These are phyloP conservation scores for Lupinus albus DNA, from an alignment of 306 rosid genomes.

Conservation along the genomic window DNA sequence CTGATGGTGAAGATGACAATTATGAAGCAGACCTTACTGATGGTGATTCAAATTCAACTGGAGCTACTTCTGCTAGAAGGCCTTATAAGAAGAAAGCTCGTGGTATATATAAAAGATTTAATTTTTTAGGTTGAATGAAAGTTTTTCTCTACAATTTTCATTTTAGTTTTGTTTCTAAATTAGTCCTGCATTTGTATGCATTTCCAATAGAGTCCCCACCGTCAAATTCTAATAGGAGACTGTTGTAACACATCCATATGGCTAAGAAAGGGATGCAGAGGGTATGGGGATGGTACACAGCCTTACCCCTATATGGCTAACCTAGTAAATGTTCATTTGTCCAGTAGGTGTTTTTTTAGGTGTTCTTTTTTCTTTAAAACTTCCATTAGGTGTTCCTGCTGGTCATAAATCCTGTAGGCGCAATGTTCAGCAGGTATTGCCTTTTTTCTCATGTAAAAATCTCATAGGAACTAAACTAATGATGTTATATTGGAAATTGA, in stretches of 20 bases:
- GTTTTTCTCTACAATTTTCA: too few relatives aligned
- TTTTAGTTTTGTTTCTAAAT: not conserved
- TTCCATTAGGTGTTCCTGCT: not conserved
- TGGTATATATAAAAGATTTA: conserved; percentile 47
- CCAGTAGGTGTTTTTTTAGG: too few relatives aligned
- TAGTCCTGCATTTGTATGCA: not conserved
- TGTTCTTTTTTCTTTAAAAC: not conserved
- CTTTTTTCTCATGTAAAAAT: not conserved
- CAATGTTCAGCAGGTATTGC: not conserved
- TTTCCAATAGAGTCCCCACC: not conserved
- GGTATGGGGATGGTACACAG: too few relatives aligned
- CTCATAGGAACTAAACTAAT: not conserved
- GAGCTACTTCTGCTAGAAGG: conserved; percentile 59
- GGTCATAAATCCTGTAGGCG: not conserved
- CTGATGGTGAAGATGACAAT: conserved; percentile 92
- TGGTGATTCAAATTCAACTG: conserved; percentile 76
- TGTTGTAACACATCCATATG: too few relatives aligned
- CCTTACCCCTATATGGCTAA: too few relatives aligned
- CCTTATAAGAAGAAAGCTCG: conserved; percentile 74
- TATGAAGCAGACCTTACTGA: conserved; percentile 91
- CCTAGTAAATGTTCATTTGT: too few relatives aligned
- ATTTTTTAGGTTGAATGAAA: not conserved
- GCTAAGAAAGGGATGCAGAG: too few relatives aligned
- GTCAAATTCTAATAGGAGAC: not conserved
- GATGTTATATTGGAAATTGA: not conserved